Conservation (phyloP, 1,284 basidiomycete species). For the Cutaneotrichosporon cavernicola region DNA sequence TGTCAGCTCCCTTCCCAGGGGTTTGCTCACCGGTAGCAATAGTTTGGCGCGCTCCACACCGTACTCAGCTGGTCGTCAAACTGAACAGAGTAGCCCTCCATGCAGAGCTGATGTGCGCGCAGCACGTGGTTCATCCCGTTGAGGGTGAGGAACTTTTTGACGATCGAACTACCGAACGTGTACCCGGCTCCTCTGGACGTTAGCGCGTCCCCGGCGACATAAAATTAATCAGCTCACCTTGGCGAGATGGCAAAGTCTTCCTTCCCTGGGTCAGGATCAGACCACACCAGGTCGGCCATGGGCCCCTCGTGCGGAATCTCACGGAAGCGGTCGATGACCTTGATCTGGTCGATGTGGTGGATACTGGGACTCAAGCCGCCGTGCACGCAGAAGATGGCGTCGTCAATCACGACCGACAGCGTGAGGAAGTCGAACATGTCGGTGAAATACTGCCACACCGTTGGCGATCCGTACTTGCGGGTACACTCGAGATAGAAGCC, state of each 20-base stretch:
- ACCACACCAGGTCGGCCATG: constrained; percentile 99
- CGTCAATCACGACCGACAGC: constrained; percentile 95
- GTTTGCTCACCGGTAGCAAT: constrained; percentile 62
- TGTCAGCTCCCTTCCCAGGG: neutral
- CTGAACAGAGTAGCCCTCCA: constrained; percentile 95
- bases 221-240: constrained; percentile 58
- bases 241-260: constrained; percentile 99
- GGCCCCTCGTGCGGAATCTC: constrained; percentile 99
- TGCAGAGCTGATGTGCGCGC: constrained; percentile 96
- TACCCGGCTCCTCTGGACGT: constrained; percentile 86
- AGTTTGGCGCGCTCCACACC: constrained; percentile 98
- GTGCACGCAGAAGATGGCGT: constrained; percentile 98
- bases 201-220: constrained; percentile 1
- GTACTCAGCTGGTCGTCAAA: constrained; percentile 95
- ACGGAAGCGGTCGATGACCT: constrained; percentile 97
- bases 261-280: constrained; percentile 97
- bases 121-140: constrained; percentile 98
- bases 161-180: constrained; percentile 96
- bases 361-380: constrained; percentile 97
- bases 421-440: constrained; percentile 99
- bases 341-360: constrained; percentile 99
- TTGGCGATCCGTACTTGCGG: constrained; percentile 92
- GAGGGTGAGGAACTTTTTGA: constrained; percentile 92
- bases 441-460: constrained; percentile 99
- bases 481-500: constrained; percentile 99